These are phyloP conservation scores for Eimeria tenella DNA, from an alignment of 169 alveolate species.

Conservation along the genomic window DNA sequence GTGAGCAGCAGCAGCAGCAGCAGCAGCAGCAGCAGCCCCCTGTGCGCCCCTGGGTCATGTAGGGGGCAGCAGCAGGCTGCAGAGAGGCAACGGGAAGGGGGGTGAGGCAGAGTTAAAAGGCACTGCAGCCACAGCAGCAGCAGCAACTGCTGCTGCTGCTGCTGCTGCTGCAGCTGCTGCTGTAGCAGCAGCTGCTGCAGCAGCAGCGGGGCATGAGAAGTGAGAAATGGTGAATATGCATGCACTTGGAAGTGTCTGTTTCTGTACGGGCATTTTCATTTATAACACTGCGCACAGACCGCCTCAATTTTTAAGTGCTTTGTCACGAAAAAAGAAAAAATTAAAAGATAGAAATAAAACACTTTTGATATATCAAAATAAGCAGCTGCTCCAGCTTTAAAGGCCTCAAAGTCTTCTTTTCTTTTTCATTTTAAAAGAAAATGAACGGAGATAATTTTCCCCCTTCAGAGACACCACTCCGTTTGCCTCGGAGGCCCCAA, in stretches of 20 bases:
- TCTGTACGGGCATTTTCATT: too few species aligned
- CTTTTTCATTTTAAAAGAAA: conserved; percentile 17
- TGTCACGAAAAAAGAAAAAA: background rate
- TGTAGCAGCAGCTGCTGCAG: too few species aligned
- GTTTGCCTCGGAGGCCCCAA: conserved; percentile 36
- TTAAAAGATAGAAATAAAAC: background rate
- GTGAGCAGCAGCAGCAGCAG: too few species aligned
- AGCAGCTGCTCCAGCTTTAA: background rate
- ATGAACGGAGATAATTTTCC: conserved; percentile 59
- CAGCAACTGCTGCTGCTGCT: too few species aligned
- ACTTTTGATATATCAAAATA: background rate
- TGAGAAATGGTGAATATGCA: too few species aligned
- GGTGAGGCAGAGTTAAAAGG: too few species aligned
- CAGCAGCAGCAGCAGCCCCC: background rate
- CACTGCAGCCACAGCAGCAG: background rate
- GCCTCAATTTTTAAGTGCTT: conserved; percentile 22
- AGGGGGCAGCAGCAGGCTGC: too few species aligned
- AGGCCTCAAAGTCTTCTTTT: background rate
- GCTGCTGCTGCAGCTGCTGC: too few species aligned
- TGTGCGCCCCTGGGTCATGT: background rate
- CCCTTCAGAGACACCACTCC: conserved; percentile 66
- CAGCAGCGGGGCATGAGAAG: too few species aligned
- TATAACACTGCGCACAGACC: too few species aligned
- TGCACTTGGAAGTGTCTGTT: too few species aligned
- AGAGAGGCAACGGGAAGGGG: too few species aligned